Base-by-base conservation (phyloP, 352 stramenopile species). In the Thalassiosira exigua region DNA sequence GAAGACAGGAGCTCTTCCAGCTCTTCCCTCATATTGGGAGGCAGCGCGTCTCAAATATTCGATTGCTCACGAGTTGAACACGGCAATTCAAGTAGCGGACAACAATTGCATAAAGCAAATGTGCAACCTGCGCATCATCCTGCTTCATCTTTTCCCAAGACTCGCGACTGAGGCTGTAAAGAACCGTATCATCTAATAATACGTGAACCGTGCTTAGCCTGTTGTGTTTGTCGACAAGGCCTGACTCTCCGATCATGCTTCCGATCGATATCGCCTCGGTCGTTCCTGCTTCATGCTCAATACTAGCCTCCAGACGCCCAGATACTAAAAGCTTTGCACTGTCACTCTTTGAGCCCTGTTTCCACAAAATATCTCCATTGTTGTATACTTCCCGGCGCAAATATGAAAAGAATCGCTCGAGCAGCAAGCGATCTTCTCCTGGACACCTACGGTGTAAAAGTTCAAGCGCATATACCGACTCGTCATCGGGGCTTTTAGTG, bases 11-110 rank as follows among this genome's bases (percentile, higher is more conserved):
- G n/a, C n/a, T n/a, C n/a, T n/a, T n/a, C n/a, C n/a, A n/a, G n/a
- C n/a, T n/a, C n/a, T n/a, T n/a, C n/a, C n/a, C n/a, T 74, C 53
- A 83, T 27, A 83, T 68, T 14, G 75, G 75, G 7, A 83, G 53
- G 50, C 75, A 83, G 1, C 75, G 19, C 1, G 75, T 92, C 39
- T 91, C 71, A 54, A 90, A 91, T 44, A 92, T 91, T 24, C 89
- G 68, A 81, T 94, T 94, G 50, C 69, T 90, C 9, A 90, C 85
- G 67, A 92, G 89, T 56, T 92, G 84, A 9, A 93, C 80, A 14
- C 89, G 61, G 19, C 90, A 71, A 17, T 74, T 83, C 53, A 93
- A 51, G 68, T 93, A 92, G 41, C 79, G 60, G 41, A 92, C 79
- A 17, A 81, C 75, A 64, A 94, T 81, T 1, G 36, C 46, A 62